Conservation (phyloP, 139 green algal species). For the Nannochloris sp. region DNA sequence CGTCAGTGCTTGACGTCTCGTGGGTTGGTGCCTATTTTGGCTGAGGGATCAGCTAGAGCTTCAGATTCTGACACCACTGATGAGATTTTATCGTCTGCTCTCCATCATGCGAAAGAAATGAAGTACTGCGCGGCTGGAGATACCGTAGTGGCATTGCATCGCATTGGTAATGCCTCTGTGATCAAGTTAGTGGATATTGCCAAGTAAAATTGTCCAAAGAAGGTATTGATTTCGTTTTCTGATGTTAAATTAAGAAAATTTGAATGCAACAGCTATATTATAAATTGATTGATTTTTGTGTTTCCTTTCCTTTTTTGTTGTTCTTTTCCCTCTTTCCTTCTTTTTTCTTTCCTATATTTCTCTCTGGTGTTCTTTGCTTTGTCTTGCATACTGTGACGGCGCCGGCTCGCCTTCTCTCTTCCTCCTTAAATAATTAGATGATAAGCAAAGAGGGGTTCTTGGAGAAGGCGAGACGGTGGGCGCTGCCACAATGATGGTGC, state of each 20-base stretch:
- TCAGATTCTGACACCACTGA: slow-evolving; percentile 89
- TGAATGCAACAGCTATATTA: not conserved
- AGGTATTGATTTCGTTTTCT: too few relatives aligned
- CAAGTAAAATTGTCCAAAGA: slow-evolving; percentile 4
- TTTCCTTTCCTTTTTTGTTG: not conserved
- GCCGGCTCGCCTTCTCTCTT: too few relatives aligned
- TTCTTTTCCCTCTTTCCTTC: too few relatives aligned
- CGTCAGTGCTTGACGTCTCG: slow-evolving; percentile 80
- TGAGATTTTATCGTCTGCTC: slow-evolving; percentile 53
- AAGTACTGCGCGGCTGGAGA: slow-evolving; percentile 72
- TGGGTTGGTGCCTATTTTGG: slow-evolving; percentile 83
- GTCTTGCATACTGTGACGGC: too few relatives aligned
- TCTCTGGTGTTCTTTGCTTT: too few relatives aligned
- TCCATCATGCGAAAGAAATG: slow-evolving; percentile 66
- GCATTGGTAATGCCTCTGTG: slow-evolving; percentile 91
- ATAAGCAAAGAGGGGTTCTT: not conserved
- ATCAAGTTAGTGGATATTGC: slow-evolving; percentile 89
- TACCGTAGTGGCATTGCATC: slow-evolving; percentile 86
- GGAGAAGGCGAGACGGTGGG: not conserved
- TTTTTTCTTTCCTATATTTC: too few relatives aligned
- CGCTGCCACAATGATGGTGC: not conserved
- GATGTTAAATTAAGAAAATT: not conserved
- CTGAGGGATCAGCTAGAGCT: slow-evolving; percentile 78
- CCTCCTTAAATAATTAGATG: too few relatives aligned
- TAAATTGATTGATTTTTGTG: not conserved